Conservation (phyloP, 306 rosid genomes). For the Sesbania bispinosa region DNA sequence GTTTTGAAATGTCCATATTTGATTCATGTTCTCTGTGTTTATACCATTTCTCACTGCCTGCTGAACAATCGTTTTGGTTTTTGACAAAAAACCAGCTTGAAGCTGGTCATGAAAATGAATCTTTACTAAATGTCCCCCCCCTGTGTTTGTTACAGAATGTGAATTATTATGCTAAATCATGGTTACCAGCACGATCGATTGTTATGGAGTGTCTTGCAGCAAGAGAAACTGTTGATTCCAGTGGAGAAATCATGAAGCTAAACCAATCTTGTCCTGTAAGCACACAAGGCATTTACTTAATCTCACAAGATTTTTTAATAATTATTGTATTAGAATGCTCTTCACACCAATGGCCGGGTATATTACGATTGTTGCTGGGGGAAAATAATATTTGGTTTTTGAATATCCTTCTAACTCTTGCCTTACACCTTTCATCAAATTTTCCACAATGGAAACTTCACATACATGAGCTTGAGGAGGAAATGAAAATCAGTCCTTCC, state of each 20-base stretch:
- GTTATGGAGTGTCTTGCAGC: conserved; percentile 51
- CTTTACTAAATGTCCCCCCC: neutral
- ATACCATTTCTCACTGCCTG: neutral
- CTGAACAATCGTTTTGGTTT: neutral
- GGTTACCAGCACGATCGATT: conserved; percentile 54
- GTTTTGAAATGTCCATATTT: neutral
- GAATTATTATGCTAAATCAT: conserved; percentile 42
- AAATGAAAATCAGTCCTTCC: conserved; percentile 51
- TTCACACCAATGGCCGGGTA: neutral
- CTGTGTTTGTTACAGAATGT: conserved; percentile 33
- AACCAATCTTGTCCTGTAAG: conserved; percentile 56
- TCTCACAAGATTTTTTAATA: neutral
- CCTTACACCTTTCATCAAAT: conserved; percentile 6
- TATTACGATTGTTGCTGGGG: neutral
- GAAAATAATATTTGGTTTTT: conserved; percentile 7
- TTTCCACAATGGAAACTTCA: conserved; percentile 59
- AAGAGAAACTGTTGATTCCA: conserved; percentile 42
- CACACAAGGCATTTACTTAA: neutral
- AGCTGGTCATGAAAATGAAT: neutral
- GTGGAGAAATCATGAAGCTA: conserved; percentile 52
- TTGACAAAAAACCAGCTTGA: neutral
- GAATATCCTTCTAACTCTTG: neutral
- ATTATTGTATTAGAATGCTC: neutral
- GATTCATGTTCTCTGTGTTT: neutral
- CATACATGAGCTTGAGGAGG: conserved; percentile 66